These are phyloP conservation scores for Cyclotella cryptica DNA, from an alignment of 108 stramenopile species.

Conservation along the genomic window DNA sequence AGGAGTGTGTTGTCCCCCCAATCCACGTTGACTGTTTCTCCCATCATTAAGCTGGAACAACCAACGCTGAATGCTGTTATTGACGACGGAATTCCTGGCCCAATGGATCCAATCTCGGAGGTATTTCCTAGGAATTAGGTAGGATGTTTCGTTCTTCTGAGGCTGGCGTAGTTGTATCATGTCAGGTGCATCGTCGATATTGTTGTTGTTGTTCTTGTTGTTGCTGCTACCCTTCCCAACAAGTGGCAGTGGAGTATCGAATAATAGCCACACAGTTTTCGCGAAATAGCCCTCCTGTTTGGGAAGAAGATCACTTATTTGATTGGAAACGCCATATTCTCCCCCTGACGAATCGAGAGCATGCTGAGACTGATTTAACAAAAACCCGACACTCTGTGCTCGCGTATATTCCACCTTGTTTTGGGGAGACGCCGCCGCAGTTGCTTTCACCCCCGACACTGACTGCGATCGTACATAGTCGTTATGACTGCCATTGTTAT, in stretches of 20 bases:
- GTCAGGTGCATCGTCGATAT: neutral
- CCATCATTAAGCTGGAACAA: constrained; percentile 17
- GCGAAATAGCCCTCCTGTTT: constrained; percentile 20
- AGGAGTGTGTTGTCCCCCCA: neutral
- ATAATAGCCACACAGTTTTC: constrained; percentile 15
- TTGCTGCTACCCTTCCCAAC: neutral
- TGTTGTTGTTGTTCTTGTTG: constrained; percentile 1
- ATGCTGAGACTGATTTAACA: neutral
- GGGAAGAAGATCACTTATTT: constrained; percentile 7
- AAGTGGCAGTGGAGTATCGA: constrained; percentile 29
- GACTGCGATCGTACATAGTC: constrained; percentile 1
- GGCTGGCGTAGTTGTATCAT: constrained; percentile 4
- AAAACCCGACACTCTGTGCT: neutral
- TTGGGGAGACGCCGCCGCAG: no score
- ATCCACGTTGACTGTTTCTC: neutral
- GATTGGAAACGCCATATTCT: neutral
- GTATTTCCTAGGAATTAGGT: constrained; percentile 62
- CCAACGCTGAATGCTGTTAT: constrained; percentile 24
- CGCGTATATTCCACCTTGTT: neutral
- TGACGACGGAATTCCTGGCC: constrained; percentile 47
- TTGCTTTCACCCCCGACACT: neutral
- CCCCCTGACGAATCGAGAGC: neutral
- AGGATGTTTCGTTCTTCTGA: constrained; percentile 47
- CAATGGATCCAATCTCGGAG: constrained; percentile 77
- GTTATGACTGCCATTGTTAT: neutral